Evolutionary conservation across 2,329 filamentous ascomycete genomes (phyloP), one percentile per base, ranked within the genome.

Genomic region (Podosphaera xanthii): DNA sequence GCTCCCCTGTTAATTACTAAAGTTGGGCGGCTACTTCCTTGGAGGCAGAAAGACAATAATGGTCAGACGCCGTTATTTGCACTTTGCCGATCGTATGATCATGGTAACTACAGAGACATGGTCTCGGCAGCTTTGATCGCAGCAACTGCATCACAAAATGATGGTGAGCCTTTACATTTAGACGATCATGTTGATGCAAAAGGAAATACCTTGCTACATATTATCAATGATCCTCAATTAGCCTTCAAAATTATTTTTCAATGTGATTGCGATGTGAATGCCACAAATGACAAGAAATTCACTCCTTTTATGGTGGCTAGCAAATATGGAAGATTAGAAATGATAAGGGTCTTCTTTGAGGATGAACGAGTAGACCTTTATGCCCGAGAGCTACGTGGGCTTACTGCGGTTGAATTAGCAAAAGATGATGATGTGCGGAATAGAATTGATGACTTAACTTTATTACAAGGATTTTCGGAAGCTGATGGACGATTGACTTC

Each of bases 401-500:
- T 98, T 65, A 96, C 91, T 6, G 92, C 92, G 6, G 89, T 97
- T 5, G 92, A 98, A 71, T 77, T 98, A 54, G 92, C 94, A 57
- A 98, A 98, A 69, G 94, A 98, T 66, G 92, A 98, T 68, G 92
- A 98, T 65, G 87, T 98, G 34, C 82, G 92, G 46, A 98, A 97
- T 71, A 84, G 87, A 65, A 96, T 98, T 63, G 92, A 98, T 68
- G 92, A 98, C 69, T 75, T 98, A 62, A 84, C 90, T 1, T 73
- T 98, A 8, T 84, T 98, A 63, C 86, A 86, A 30, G 82, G 83
- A 69, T 76, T 79, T 1, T 76, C 86, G 4, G 83, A 81, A 9
- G 75, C 78, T 8, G 88, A 94, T 64, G 84, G 84, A 3, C 81
- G 91, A 33, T 90, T 90, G 31, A 97, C 92, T 0, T 88, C 88